Base-by-base conservation (phyloP, 2,329 filamentous ascomycete genomes). In the Curvularia eragrostidis region DNA sequence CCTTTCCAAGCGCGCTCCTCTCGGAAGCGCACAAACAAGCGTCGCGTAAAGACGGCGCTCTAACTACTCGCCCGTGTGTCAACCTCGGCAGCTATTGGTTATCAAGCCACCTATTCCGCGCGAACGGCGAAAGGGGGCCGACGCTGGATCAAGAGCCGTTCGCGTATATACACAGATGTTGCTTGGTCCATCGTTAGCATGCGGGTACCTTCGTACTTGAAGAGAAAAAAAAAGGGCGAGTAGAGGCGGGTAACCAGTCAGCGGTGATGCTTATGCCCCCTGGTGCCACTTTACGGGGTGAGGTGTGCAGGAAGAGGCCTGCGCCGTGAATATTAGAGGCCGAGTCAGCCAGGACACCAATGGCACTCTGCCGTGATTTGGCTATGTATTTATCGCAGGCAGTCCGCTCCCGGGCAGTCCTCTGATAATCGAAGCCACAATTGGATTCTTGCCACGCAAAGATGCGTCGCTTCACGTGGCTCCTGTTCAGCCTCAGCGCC, bases 401-500 rank as follows among this genome's bases (percentile, higher is more conserved):
- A 13, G n/a, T 28, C 24, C 42, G 42, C 42, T 28, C 24, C 34
- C 34, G 34, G 8, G 34, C 34, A 36, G 34, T 36, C 15, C 15
- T 15, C n/a, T 36, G 34, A 15, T 13, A 36, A 36, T 36, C 34
- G 12, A 36, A 36, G n/a, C 24, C 15, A 34, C 13, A 15, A 13
- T 19, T 18, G 6, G n/a, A 46, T 30, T 46, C 24, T n/a, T 28
- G n/a, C 8, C 21, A 42, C 18, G 42, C 41, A 62, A 62, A 26
- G 6, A 63, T 66, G 62, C 59, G 46, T 47, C 24, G 58, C 30
- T 52, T 52, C 13, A 39, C 49, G n/a, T 56, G 49, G 26, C 3
- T 64, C 19, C 26, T 56, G 39, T 43, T 64, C 19, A 34, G 53
- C 34, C 55, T 63, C 8, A 32, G 48, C 21, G 44, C 48, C 26